phyloP scores from a whole-genome alignment of 2,329 filamentous ascomycete genomes.

The Calonectria montana region DNA sequence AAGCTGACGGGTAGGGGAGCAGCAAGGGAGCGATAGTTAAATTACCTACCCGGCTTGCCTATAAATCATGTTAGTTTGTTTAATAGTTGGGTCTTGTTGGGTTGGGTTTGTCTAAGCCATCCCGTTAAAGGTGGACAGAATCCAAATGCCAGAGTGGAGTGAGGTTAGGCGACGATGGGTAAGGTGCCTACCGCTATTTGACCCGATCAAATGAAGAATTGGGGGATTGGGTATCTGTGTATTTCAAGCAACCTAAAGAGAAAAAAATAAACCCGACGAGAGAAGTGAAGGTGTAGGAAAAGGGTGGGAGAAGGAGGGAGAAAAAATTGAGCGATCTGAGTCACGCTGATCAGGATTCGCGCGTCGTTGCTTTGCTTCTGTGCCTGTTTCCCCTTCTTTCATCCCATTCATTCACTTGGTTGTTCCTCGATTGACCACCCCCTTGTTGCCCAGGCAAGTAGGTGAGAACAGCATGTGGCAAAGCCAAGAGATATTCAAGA shows the following conservation, averaged over 20 bases:
- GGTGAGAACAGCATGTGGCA: slow-evolving; percentile 17
- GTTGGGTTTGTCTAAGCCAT: slow-evolving; percentile 17
- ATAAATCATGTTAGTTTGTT: slow-evolving; percentile 11
- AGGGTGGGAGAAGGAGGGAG: neutral
- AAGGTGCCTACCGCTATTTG: slow-evolving; percentile 27
- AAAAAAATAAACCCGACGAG: neutral
- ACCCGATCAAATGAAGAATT: slow-evolving; percentile 4
- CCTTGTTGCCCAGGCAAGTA: slow-evolving; percentile 21
- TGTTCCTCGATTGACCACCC: slow-evolving; percentile 17
- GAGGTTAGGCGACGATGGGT: slow-evolving; percentile 26
- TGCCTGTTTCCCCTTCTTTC: neutral
- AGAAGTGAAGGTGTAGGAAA: neutral
- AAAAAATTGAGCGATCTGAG: neutral
- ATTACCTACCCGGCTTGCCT: slow-evolving; percentile 22
- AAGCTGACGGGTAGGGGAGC: slow-evolving; percentile 8
- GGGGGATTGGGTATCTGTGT: slow-evolving; percentile 9
- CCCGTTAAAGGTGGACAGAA: slow-evolving; percentile 10
- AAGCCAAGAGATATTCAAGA: slow-evolving; percentile 16
- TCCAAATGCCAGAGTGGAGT: slow-evolving; percentile 17
- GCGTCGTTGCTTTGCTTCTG: slow-evolving; percentile 1
- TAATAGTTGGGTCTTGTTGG: slow-evolving; percentile 1
- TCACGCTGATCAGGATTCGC: slow-evolving; percentile 10
- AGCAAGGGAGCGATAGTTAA: slow-evolving; percentile 13
- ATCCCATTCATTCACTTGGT: slow-evolving; percentile 6
- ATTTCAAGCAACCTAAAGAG: neutral